Evolutionary conservation across 2,329 filamentous ascomycete species (phyloP), one percentile per base, ranked within the genome.

Genomic region (Ophiostoma novo-ulmi): DNA sequence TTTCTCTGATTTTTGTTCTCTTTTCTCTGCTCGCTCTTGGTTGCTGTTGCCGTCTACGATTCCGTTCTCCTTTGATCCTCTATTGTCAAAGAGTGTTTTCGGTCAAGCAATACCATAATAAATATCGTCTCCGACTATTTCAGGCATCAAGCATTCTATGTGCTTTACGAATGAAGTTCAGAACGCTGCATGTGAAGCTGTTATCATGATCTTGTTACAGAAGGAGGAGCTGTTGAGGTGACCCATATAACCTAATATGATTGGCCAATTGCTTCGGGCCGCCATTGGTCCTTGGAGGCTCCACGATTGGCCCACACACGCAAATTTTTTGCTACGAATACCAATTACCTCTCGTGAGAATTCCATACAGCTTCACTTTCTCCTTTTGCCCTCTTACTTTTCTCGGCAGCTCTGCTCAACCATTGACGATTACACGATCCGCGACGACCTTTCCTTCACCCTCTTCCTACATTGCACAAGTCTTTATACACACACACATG

Each of bases 251-350:
- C 1, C 20, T n/a, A 55, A n/a, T 55, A 10, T 58, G n/a, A 65
- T 65, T 65, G 63, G 63, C 20, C 63, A 65, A 65, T 65, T 41
- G n/a, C 52, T 22, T 39, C 63, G 63, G 35, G 63, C 63, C 63
- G 63, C 35, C 35, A 65, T 65, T 65, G 35, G 63, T 39, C 61
- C 61, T n/a, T 64, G 35, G 26, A 61, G 63, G 36, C 63, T 41
- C 36, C 63, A 63, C 44, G 13, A 61, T 44, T 61, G 38, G 36
- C 10, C 55, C 68, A 58, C 38, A 58, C 55, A 52, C n/a, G 67
- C 67, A 69, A 61, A 48, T 31, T 36, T 26, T 52, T 39, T 55
- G 66, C 66, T 52, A 39, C 31, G 35, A 39, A 61, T 22, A 39
- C 31, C 48, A 39, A 61, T 22, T 11, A 22, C 14, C 35, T 39